Evolutionary conservation across 495 filamentous ascomycete genomes (phyloP), one percentile per base, ranked within the genome.

Genomic region (Tuber brumale): DNA sequence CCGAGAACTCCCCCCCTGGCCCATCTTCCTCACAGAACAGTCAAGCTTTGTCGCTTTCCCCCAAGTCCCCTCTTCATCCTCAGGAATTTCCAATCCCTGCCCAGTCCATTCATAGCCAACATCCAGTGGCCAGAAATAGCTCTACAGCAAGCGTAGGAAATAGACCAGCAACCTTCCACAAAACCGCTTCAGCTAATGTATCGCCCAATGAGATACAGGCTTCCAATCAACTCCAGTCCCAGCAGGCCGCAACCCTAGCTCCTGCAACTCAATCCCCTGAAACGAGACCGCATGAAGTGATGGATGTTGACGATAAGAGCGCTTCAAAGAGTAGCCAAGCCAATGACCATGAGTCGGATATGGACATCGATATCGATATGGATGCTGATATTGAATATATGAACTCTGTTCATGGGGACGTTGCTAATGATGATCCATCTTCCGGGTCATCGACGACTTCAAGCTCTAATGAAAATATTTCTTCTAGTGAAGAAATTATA

Each of bases 131-230:
- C 57, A 35, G 27, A 27, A 31, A 66, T 27, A 35, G 27, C 14
- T 66, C 31, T 66, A 35, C 57, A 66, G 57, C 57, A 18, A 66
- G 27, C 16, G 57, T 66, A 66, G 57, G 57, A 66, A 35, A 66
- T 35, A 66, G 57, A 19, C 57, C 57, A 35, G 57, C 57, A 66
- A 35, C 6, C 57, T 35, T 35, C 57, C 57, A 66, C 57, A 66
- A 35, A 18, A 35, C 57, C 57, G 31, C 57, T 35, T 66, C 57
- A 27, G 27, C 57, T 66, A n/a, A 66, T 66, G 57, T 66, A 66
- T 66, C 57, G 57, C 57, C 57, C 57, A 66, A 66, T 35, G 57
- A 35, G 57, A 66, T 66, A 66, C 57, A 66, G 57, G 57, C 57
- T 35, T 66, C 57, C 57, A 66, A 35, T 35, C 57, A 66, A 19